These are phyloP conservation scores for sweet orange (Citrus sinensis) DNA, from an alignment of 345 rosid species.

Conservation along the genomic window DNA sequence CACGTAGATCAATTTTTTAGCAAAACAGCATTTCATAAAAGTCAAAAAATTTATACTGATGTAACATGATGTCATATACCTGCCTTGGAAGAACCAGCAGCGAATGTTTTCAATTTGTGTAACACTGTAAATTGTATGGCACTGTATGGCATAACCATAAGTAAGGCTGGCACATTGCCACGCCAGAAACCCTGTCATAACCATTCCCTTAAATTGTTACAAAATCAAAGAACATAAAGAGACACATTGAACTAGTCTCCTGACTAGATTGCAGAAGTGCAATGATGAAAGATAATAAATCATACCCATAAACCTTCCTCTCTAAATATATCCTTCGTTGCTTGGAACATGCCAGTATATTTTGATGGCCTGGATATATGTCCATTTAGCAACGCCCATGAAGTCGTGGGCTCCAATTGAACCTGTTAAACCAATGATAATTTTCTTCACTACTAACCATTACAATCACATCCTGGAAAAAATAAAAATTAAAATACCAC, in stretches of 20 bases:
- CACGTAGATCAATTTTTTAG: background rate
- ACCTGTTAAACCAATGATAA: conserved; percentile 46
- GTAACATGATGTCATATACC: conserved; percentile 34
- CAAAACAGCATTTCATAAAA: background rate
- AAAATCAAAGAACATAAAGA: background rate
- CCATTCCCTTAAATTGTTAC: background rate
- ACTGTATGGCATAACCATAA: conserved; percentile 97
- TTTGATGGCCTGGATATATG: conserved; percentile 54
- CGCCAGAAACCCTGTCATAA: conserved; percentile 95
- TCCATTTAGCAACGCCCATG: conserved; percentile 63
- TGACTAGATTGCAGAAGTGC: background rate
- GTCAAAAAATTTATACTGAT: background rate
- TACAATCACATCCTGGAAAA: background rate
- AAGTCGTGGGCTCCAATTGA: conserved; percentile 85
- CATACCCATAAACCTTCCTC: conserved; percentile 91
- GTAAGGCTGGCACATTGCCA: conserved; percentile 96
- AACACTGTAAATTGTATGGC: conserved; percentile 86
- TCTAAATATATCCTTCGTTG: conserved; percentile 79
- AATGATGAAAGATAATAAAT: conserved; percentile 6
- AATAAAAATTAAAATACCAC: background rate
- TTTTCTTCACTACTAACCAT: background rate
- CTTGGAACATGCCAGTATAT: conserved; percentile 91
- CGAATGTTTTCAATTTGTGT: conserved; percentile 74
- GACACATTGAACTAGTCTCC: background rate
- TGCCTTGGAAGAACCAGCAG: conserved; percentile 82